Base-by-base conservation (phyloP, 2,329 filamentous ascomycete species). In the Ophiostoma himal-ulmi region DNA sequence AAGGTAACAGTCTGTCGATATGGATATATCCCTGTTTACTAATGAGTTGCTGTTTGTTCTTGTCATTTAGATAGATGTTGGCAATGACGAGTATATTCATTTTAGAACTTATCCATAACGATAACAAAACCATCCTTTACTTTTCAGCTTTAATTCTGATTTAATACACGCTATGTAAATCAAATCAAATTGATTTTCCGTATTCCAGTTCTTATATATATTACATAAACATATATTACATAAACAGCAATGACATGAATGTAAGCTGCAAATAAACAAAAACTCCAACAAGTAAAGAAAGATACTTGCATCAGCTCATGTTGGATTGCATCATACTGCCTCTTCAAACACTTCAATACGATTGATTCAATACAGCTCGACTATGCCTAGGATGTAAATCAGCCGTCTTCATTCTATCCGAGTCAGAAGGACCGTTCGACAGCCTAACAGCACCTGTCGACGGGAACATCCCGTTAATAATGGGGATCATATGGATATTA, bases 381-480 rank as follows among this genome's bases (percentile, higher is more conserved):
- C 44, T 17, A 48, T 48, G 44, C 44, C 44, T 20, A 48, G 14
- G 17, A 48, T 48, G 17, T 7, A n/a, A 5, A 48, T 20, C 44
- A 48, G 44, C 44, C 17, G 11, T 48, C 52, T 57, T 2, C 8
- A 57, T 57, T 26, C 14, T 62, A 4, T 34, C 22, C 5, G n/a
- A 22, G 20, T 8, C 48, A 54, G 26, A 54, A 54, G 48, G 48
- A 54, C 48, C 48, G 48, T 48, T 11, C 52, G 26, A 30, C 52
- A 57, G 30, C 52, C n/a, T 57, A 67, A 22, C 48, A 34, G 30
- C 48, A 20, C 37, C 57, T 70, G 69, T 68, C 67, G n/a, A 60
- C 70, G 70, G 70, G 70, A 70, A 26, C 67, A 67, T 68, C 70
- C 69, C 70, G 70, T 57, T 57, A 68, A 68, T 70, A 68, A 64